Base-by-base conservation (phyloP, 805 yeast species). In the Nakazawaea populi region DNA sequence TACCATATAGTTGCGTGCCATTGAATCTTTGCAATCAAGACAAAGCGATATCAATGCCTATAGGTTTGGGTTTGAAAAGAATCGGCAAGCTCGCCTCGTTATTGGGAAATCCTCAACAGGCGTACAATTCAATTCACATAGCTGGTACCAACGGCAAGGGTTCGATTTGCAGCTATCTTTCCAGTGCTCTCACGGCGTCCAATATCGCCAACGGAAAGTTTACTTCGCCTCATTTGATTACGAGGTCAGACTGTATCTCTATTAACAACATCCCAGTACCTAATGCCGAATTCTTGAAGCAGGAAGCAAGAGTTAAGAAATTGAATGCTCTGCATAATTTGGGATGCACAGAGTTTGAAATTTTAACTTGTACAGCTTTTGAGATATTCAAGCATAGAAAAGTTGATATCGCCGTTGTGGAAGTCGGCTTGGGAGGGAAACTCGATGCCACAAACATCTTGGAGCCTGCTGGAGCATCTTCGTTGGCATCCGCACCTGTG, bases 81-180 rank as follows among this genome's bases (percentile, higher is more conserved):
- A 71, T 85, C 0, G 34, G 66, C 1, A 59, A 61, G 39, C 72
- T 86, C 3, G 69, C 85, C 10, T 46, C 56, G 5, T 60, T 64
- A 27, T 68, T 90, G 24, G 89, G 89, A 0, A 78, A 82, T 58
- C 97, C 96, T 0, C 94, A 89, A 39, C 54, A 63, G 12, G 58
- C 69, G 4, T 80, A 81, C 60, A 78, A 79, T 54, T 82, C 89
- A 0, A 71, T 94, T n/a, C 99, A 94, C 62, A 77, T 94, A 4
- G 97, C 97, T 0, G 99, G 99, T 0, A 92, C 99, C 7, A 92
- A 92, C 62, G 99, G 99, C 0, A 92, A 92, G 62, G 99, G 99
- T 0, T 90, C 97, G 0, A 87, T 91, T 0, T 82, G 96, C 52
- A 83, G 97, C 0, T 91, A 90, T 62, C 52, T 94, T 7, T 75